Base-by-base conservation (phyloP, 192 early-diverging fungal species). In the Podochytrium sp. region DNA sequence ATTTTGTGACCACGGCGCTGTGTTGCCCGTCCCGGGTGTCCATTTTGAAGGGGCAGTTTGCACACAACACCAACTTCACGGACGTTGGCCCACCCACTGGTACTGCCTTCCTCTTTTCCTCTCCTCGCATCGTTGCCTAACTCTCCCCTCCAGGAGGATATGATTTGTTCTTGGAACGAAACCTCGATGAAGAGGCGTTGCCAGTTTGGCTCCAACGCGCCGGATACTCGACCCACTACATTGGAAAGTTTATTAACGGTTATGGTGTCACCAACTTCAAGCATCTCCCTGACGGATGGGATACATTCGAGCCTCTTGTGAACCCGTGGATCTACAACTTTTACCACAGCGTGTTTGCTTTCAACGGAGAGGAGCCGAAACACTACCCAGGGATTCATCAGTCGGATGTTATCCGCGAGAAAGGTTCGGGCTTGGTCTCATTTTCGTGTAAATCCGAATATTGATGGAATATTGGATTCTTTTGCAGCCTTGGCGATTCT, bases 211-310 rank as follows among this genome's bases (percentile, higher is more conserved):
- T 89, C 57, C 81, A 87, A 56, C 35, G 76, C 20, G 81, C 75
- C 14, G 89, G 89, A 20, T 91, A 91, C 64, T 76, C 75, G 35
- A 91, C 87, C 43, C 79, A 89, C 69, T 90, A 87, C 62, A 87
- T 88, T 56, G 90, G 90, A n/a, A 91, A 91, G 56, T 80, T 91
- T 49, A 84, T 90, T 70, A 89, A 90, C 71, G 85, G 82, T 5
- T 71, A 71, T 37, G 77, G 18, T 52, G 61, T 39, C 61, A 68
- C 23, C 32, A 86, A 85, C 56, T 73, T 76, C 47, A 43, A 82
- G 41, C 76, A 37, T 30, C 40, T 53, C 2, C 82, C 80, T 18
- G 70, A 64, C 59, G 84, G 80, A 32, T 84, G 75, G 71, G 59
- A 81, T 63, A 42, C 50, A 20, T 78, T 74, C 6, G 77, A 75